Percentiles rank a stretch among this genome's conserved stretches.
Evolutionary conservation across 2,329 filamentous ascomycete species (phyloP).

Genomic region (Hymenoscyphus salicellus): DNA sequence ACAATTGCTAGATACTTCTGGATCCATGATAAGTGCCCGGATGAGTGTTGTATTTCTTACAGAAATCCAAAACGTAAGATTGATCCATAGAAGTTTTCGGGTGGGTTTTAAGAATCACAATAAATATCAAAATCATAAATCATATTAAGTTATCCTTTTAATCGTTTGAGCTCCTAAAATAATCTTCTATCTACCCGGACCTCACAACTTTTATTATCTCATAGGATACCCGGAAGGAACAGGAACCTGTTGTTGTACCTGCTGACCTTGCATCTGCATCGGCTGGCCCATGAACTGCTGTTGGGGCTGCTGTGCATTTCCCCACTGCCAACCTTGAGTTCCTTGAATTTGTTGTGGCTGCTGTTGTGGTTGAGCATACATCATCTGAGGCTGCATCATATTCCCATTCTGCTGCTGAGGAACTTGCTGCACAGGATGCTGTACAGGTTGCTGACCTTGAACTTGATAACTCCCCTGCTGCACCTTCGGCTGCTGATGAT

Average conservation of each 20-base stretch:
- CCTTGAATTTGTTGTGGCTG: not conserved
- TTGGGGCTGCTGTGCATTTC: not conserved
- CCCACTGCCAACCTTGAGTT: not conserved
- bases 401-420: not conserved
- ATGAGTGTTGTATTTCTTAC: no score
- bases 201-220: not conserved
- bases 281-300: not conserved
- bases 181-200: no score
- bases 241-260: not conserved
- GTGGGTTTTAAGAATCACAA: no score
- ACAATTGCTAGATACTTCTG: no score
- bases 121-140: no score
- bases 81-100: no score
- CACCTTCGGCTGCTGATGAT: not conserved
- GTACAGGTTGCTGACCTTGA: not conserved
- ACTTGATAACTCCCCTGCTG: not conserved
- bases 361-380: not conserved
- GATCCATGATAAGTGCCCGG: no score
- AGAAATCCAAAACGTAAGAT: no score
- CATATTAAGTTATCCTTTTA: no score
- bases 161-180: no score
- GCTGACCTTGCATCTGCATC: slow-evolving; percentile 14
- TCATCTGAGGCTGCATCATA: not conserved
- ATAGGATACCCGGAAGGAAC: not conserved
- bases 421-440: not conserved